A percentile compares a stretch with the other conserved stretches of the same genome.
Evolutionary conservation across 2,329 filamentous ascomycete species (phyloP).

Genomic region (Ilyonectria mors-panacis): DNA sequence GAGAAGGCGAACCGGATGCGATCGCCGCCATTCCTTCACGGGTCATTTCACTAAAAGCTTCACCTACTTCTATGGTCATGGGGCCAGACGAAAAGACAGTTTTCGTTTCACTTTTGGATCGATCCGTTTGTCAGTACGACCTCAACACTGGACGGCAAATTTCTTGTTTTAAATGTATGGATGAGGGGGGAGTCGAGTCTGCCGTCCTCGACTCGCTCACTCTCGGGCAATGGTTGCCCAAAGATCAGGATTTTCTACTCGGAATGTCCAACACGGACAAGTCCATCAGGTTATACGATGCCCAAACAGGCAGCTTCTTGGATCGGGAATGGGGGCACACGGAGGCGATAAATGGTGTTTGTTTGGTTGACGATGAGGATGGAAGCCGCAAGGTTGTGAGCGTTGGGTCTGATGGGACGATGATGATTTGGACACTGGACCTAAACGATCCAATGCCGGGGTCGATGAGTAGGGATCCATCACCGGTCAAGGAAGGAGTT

Average conservation of each 20-base stretch:
- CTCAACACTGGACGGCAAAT: slow-evolving; percentile 78
- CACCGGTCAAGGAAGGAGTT: slow-evolving; percentile 66
- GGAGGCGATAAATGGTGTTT: slow-evolving; percentile 90
- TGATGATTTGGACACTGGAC: slow-evolving; percentile 83
- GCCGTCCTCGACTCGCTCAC: slow-evolving; percentile 87
- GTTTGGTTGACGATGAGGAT: slow-evolving; percentile 75
- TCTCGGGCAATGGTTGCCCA: slow-evolving; percentile 69
- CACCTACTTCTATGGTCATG: slow-evolving; percentile 87
- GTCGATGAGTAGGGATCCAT: slow-evolving; percentile 66
- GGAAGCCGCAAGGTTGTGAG: slow-evolving; percentile 75
- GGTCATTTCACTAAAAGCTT: slow-evolving; percentile 86
- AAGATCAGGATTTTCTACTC: slow-evolving; percentile 77
- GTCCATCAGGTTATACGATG: slow-evolving; percentile 91
- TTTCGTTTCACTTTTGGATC: slow-evolving; percentile 73
- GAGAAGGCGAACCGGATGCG: slow-evolving; percentile 74
- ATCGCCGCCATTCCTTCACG: slow-evolving; percentile 84
- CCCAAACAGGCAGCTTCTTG: slow-evolving; percentile 81
- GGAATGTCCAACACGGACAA: slow-evolving; percentile 97
- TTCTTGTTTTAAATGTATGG: slow-evolving; percentile 85
- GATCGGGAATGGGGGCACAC: slow-evolving; percentile 96
- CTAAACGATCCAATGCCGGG: slow-evolving; percentile 61
- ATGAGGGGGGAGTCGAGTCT: slow-evolving; percentile 84
- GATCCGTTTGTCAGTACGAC: slow-evolving; percentile 73
- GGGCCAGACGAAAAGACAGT: slow-evolving; percentile 72
- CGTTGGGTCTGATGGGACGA: slow-evolving; percentile 83